These are phyloP conservation scores for Lepidium campestre DNA, from an alignment of 441 rosid genomes.

Conservation along the genomic window DNA sequence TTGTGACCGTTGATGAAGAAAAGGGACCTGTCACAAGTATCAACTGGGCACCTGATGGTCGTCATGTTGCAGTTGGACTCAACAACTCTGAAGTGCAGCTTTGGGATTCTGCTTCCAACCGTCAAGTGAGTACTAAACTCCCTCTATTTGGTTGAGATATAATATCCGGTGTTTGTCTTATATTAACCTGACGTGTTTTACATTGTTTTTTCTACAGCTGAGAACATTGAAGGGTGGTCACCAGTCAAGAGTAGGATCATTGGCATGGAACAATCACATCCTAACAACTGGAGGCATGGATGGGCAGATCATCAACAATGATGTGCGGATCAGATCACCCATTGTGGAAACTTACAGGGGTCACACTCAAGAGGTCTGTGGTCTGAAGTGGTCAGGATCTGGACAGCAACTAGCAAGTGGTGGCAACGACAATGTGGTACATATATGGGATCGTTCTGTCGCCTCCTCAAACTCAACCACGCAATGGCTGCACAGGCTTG, in stretches of 20 bases:
- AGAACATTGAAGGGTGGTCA: slow-evolving; percentile 19
- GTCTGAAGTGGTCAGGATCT: slow-evolving; percentile 33
- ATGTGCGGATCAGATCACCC: slow-evolving; percentile 29
- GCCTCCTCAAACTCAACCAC: slow-evolving; percentile 15
- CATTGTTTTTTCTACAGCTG: slow-evolving; percentile 9
- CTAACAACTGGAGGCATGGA: slow-evolving; percentile 33
- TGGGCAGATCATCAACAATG: slow-evolving; percentile 28
- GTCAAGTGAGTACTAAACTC: slow-evolving; percentile 22
- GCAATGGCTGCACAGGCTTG: slow-evolving; percentile 26
- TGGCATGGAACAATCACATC: slow-evolving; percentile 36
- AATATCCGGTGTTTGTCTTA: neutral
- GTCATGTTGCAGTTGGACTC: slow-evolving; percentile 62
- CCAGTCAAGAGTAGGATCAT: slow-evolving; percentile 28
- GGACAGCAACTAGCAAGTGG: slow-evolving; percentile 32
- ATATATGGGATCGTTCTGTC: slow-evolving; percentile 6
- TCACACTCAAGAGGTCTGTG: slow-evolving; percentile 31
- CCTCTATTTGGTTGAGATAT: neutral
- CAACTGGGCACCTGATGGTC: slow-evolving; percentile 77
- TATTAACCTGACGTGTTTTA: neutral
- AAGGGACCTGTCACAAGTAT: slow-evolving; percentile 72
- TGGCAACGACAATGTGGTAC: slow-evolving; percentile 25
- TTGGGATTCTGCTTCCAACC: slow-evolving; percentile 50
- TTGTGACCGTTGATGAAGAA: slow-evolving; percentile 55
- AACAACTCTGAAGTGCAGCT: slow-evolving; percentile 65
- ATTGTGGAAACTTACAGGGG: slow-evolving; percentile 34